Base-by-base conservation (phyloP, 2,329 filamentous ascomycete genomes). In the Calonectria pseudoreteaudii region DNA sequence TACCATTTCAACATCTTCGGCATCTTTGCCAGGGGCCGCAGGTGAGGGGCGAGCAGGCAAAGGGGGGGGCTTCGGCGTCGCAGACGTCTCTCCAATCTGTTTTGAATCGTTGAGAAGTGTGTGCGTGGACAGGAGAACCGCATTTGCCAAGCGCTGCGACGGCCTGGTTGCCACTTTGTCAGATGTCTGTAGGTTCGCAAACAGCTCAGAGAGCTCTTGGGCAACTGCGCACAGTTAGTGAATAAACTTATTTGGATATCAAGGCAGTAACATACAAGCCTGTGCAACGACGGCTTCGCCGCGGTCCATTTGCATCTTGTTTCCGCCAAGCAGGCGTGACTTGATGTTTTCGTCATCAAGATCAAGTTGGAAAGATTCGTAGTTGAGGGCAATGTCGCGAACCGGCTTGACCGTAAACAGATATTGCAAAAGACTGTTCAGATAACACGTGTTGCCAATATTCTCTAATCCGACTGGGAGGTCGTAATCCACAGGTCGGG, bases 391-490 rank as follows among this genome's bases (percentile, higher is more conserved):
- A 76, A 98, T 90, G 7, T 97, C 90, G 65, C 96, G 91, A 36
- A 98, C 88, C 2, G 94, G 92, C 74, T 92, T 93, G 70, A 98
- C 91, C 0, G 96, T 97, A 83, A 98, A 98, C 77, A 98, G 94
- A 82, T 98, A 98, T 80, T 99, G 97, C 13, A 99, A 88, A 64
- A 99, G 90, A 85, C 96, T 98, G 87, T 99, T 99, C 69, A 99
- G 89, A 81, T 99, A 99, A 83, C 97, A 99, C 0, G 97, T 99
- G 81, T 99, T 99, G 73, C 97, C 96, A 71, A 98, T 98, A 79
- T 98, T 99, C 76, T 93, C 91, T 8, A 98, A 89, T 0, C 97
- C 97, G 28, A 98, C 94, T 0, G 97, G 97, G 83, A 94, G 92
- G 36, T 90, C 87, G 60, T 85, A 80, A 70, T 87, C 80, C 18